Base-by-base conservation (phyloP, 1,284 basidiomycete species). In the Pascua guehoae region DNA sequence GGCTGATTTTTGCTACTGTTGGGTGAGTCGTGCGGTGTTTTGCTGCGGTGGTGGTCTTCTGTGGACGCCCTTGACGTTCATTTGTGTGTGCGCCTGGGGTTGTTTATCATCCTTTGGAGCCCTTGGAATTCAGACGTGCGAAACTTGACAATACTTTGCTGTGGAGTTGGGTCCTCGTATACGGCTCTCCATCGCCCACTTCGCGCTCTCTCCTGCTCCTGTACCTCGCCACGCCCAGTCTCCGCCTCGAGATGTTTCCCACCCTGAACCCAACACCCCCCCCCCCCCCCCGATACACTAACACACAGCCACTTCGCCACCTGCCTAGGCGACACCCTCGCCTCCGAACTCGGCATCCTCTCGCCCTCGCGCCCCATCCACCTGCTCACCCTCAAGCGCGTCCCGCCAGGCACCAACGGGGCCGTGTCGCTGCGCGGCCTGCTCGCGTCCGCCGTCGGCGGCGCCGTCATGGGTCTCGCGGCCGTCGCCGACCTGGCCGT, bases 321-420 rank as follows among this genome's bases (percentile, higher is more conserved):
- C 17, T 64, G 64, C 47, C 59, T 67, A 5, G 68, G 67, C 51
- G 70, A 73, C 57, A 72, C 69, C 8, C 63, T 67, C 42, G 72
- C 73, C 4, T 75, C 73, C 2, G 66, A 68, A 75, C 82, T 95
- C 18, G 92, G 92, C 37, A 93, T 91, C 67, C 82, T 91, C 48
- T 87, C 89, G 16, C 73, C 72, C 15, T 80, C 82, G 5, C 80
- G 80, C 5, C 92, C 92, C 0, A 73, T 84, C 43, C 82, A 93
- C 37, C 83, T 91, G 65, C 90, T 90, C 2, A 91, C 87, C 1
- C 73, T 87, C 47, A 80, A 80, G 56, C 64, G 76, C 0, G 90
- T 94, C 0, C 92, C 92, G 1, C 86, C 88, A 0, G 94, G 94
- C 1, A 96, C 94, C 1, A 97, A 98, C 70, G 94, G 94, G 10